Evolutionary conservation across 2,329 filamentous ascomycete species (phyloP).

Genomic region (Beauveria rudraprayagi): DNA sequence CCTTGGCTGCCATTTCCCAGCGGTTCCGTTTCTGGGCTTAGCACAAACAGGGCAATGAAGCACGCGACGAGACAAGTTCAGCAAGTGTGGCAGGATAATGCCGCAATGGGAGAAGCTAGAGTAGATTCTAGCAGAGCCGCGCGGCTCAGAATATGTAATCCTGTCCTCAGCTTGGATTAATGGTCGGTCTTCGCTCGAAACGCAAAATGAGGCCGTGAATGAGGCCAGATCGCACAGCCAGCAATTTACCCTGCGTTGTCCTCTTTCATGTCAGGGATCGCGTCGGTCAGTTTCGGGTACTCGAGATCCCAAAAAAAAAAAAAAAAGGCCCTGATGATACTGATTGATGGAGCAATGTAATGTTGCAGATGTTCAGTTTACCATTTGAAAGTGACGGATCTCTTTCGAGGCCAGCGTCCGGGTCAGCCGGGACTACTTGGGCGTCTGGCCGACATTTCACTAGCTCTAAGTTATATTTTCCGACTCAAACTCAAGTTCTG

Average conservation of each 20-base stretch:
- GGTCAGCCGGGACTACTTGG: constrained; percentile 6
- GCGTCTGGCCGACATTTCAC: not conserved
- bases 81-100: not conserved
- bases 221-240: not conserved
- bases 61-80: not conserved
- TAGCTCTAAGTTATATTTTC: not conserved
- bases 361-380: not conserved
- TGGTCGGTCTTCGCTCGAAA: too few relatives aligned
- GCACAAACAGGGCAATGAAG: constrained; percentile 8
- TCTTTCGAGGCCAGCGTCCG: not conserved
- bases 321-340: not conserved
- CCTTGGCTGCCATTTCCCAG: not conserved
- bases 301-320: too few relatives aligned
- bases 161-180: too few relatives aligned
- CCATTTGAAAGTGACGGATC: not conserved
- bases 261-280: not conserved
- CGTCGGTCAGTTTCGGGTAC: not conserved
- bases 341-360: not conserved
- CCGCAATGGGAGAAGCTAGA: not conserved
- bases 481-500: not conserved
- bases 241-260: not conserved
- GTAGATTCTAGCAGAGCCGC: not conserved
- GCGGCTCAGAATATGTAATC: too few relatives aligned
- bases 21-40: not conserved
- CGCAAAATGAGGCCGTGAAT: not conserved